Evolutionary conservation across 192 early-diverging fungal species (phyloP), one percentile per base, ranked within the genome.

Genomic region (Fimicolochytrium jonesii): DNA sequence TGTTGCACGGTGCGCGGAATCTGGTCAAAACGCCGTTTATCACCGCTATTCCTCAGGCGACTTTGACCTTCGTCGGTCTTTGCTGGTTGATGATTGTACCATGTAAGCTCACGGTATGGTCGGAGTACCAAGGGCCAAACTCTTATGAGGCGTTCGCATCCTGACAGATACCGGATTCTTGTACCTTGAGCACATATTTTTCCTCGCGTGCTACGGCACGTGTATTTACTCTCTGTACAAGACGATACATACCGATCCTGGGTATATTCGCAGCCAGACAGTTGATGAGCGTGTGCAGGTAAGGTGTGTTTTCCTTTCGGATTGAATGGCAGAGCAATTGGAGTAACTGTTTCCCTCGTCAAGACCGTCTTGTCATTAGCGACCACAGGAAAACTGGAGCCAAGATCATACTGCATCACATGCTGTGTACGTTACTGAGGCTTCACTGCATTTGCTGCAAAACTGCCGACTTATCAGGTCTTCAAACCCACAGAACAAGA

Each of bases 21-120:
- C 42, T 96, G 52, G 75, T 82, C 56, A 69, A 78, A 57, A 92
- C 91, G 36, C 95, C 95, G 0, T 92, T 92, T 52, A 80, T 88
- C 54, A 87, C 89, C 0, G 82, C 86, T 42, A 85, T 98, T 59
- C 92, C 91, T 64, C 95, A 98, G 74, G 77, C 90, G 2, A 89
- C 89, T 1, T 77, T 92, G 10, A 77, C 95, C 59, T 89, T 80
- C 69, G 82, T 87, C 5, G 58, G 81, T 17, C 20, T 84, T 18
- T 78, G 81, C 3, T 97, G 90, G 90, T 46, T 72, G 15, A 70
- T 73, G 10, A 69, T 94, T n/a, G 59, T 93, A 10, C 86, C 85
- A 30, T 77, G 87, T 79, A 88, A 72, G 25, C 61, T 39, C n/a
- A 47, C n/a, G n/a, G n/a, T n/a, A n/a, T n/a, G n/a, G n/a, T n/a